Evolutionary conservation across 176 grass and related monocot species (phyloP).

Genomic region (Rhynchospora pubera): DNA sequence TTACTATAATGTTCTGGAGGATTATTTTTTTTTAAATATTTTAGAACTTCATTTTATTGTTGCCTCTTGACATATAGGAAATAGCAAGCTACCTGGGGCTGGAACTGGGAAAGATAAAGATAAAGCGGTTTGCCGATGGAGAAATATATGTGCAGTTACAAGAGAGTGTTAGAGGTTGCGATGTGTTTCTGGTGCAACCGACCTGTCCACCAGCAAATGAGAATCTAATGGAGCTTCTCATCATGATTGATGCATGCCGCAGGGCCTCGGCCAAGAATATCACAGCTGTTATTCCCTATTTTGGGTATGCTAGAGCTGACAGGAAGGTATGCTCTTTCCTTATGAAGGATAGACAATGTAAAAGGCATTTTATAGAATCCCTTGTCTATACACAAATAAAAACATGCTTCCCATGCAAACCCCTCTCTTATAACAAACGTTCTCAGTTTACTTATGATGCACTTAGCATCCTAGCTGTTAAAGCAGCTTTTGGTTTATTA

Average conservation of each 20-base stretch:
- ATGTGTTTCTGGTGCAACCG: conserved; percentile 93
- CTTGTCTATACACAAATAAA: neutral
- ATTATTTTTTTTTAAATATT: too few species aligned
- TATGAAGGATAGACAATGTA: neutral
- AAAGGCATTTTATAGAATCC: neutral
- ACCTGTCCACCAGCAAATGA: conserved; percentile 93
- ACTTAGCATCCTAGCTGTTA: neutral
- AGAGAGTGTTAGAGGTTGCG: conserved; percentile 92
- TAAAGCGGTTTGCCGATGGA: conserved; percentile 89
- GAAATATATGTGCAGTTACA: conserved; percentile 99
- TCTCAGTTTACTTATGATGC: conserved; percentile 6
- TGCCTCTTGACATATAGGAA: conserved; percentile 44
- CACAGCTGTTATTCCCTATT: conserved; percentile 96
- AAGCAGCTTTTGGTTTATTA: neutral
- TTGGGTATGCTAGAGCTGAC: conserved; percentile 96
- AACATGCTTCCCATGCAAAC: neutral
- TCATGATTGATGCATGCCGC: conserved; percentile 97
- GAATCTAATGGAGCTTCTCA: conserved; percentile 96
- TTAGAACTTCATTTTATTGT: too few species aligned
- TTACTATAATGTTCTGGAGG: too few species aligned
- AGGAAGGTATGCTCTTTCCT: conserved; percentile 53
- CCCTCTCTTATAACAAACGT: neutral
- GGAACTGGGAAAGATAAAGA: conserved; percentile 91
- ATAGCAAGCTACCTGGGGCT: conserved; percentile 95
- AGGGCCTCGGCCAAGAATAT: conserved; percentile 98